Evolutionary conservation across 139 green algal species (phyloP), one percentile per base, ranked within the genome.

Genomic region (Haematococcus lacustris): DNA sequence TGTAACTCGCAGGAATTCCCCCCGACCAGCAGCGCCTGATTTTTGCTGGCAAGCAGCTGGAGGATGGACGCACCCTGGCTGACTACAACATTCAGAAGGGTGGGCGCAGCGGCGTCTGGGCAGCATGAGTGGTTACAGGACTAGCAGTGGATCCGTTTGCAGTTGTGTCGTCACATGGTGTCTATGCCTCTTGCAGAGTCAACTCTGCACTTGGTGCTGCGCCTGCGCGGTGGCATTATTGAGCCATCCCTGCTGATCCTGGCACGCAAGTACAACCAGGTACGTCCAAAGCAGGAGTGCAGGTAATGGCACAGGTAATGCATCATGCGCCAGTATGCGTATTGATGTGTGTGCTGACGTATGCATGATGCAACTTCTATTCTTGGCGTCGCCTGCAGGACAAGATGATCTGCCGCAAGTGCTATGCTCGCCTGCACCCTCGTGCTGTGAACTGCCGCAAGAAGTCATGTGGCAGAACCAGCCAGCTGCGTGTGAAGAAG

Each of bases 401-500:
- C 82, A 98, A 98, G 89, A 91, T 94, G 81, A 96, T 99, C 80
- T 99, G 95, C 93, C 91, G 95, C 87, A 99, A 98, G 89, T 99
- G 96, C 91, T 99, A 99, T 75, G 96, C 96, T 30, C 93, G 96
- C 80, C 89, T 99, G 82, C 94, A 98, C 86, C 94, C 96, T 3
- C 86, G 93, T 63, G 96, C 96, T 47, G 88, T 88, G 38, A 99
- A 99, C 91, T 99, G 96, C 93, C 85, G 93, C 71, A 96, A 96
- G 85, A 93, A 98, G 89, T 97, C 93, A 80, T 93, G 88, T 81
- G 86, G 87, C 39, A 83, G 85, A 74, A 89, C 79, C 66, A 88
- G 81, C 82, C 84, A 92, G 87, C 84, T 96, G 76, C 87, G 92
- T 43, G 88, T 86, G 73, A 97, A 97, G 88, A 97, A 97, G 91